Evolutionary conservation across 495 filamentous ascomycete species (phyloP).

Genomic region (Aspergillus ellipticus): DNA sequence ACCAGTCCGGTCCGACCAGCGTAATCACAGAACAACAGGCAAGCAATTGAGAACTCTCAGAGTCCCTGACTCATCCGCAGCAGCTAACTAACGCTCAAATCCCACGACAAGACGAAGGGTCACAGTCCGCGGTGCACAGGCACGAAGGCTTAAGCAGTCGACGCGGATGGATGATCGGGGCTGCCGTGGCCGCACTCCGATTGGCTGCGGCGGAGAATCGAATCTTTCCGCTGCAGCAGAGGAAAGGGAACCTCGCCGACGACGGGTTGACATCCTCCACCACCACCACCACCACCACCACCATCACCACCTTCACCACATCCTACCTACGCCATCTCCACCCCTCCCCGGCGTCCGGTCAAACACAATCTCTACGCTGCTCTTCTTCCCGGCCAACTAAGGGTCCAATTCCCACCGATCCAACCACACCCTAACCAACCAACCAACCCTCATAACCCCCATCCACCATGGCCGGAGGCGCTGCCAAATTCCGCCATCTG

Average conservation of each 20-base stretch:
- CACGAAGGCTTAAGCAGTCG: too few species aligned
- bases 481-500: slow-evolving; percentile 81
- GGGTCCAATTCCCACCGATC: too few species aligned
- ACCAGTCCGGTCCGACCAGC: too few species aligned
- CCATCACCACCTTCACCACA: slow-evolving; percentile 1
- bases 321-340: neutral
- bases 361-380: neutral
- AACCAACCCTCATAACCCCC: slow-evolving; percentile 3
- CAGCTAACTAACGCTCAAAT: too few species aligned
- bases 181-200: slow-evolving; percentile 37
- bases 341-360: neutral
- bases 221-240: slow-evolving; percentile 28
- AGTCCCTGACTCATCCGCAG: too few species aligned
- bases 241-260: neutral
- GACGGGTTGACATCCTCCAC: too few species aligned
- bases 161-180: slow-evolving; percentile 25
- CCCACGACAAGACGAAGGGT: too few species aligned
- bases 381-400: too few species aligned
- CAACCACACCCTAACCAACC: neutral
- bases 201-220: slow-evolving; percentile 34
- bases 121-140: too few species aligned
- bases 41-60: too few species aligned
- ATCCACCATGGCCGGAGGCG: slow-evolving; percentile 74
- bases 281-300: too few species aligned
- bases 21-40: too few species aligned